Evolutionary conservation across 345 rosid genomes (phyloP).

Genomic region (Eucalyptus shirleyi): DNA sequence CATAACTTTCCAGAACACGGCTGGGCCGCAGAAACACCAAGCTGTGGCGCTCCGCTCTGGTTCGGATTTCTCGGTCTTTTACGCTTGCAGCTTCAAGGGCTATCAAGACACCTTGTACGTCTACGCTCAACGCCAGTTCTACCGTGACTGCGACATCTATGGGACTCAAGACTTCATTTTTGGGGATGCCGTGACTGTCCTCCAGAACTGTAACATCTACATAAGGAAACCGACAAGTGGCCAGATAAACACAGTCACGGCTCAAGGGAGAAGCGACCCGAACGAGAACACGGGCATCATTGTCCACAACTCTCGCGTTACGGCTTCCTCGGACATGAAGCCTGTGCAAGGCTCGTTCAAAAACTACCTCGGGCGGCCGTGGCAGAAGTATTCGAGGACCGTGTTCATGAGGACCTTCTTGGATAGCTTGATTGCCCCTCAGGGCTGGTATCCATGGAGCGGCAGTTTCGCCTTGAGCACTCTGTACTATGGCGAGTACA

Average conservation of each 20-base stretch:
- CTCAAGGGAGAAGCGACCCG: conserved; percentile 57
- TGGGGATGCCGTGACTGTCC: conserved; percentile 48
- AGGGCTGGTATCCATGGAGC: conserved; percentile 79
- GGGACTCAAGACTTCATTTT: conserved; percentile 81
- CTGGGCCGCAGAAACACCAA: conserved; percentile 73
- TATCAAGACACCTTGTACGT: conserved; percentile 91
- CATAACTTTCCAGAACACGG: conserved; percentile 81
- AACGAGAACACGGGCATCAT: conserved; percentile 78
- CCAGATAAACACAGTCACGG: conserved; percentile 59
- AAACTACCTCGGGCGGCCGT: conserved; percentile 78
- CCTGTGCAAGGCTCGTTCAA: conserved; percentile 16
- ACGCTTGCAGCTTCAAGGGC: conserved; percentile 71
- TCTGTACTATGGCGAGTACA: conserved; percentile 73
- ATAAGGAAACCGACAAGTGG: conserved; percentile 31
- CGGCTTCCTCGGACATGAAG: conserved; percentile 27
- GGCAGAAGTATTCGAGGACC: conserved; percentile 72
- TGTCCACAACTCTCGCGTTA: conserved; percentile 49
- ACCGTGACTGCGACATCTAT: conserved; percentile 56
- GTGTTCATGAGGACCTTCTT: conserved; percentile 46
- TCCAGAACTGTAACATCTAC: conserved; percentile 65
- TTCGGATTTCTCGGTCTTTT: conserved; percentile 70
- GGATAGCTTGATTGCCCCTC: conserved; percentile 32
- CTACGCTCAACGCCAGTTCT: conserved; percentile 72
- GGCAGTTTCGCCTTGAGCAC: conserved; percentile 63
- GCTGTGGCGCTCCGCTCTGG: conserved; percentile 88